Evolutionary conservation across 2,329 filamentous ascomycete species (phyloP).

Genomic region (Aspergillus brasiliensis): DNA sequence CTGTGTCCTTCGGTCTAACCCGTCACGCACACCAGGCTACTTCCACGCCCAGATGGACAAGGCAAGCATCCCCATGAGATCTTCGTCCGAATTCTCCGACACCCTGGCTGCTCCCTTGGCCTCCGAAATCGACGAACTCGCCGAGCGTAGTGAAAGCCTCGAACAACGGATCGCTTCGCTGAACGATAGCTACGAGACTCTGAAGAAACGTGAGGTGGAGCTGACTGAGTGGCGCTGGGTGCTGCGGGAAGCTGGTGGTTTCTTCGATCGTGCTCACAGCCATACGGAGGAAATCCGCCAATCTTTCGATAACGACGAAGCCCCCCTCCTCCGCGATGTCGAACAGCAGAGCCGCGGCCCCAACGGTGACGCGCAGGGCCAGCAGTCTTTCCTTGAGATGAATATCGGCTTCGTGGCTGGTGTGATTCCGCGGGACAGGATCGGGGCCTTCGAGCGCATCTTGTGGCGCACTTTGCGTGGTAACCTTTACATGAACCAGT

Average conservation of each 20-base stretch:
- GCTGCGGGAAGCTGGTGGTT: conserved; percentile 89
- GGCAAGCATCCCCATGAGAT: conserved; percentile 78
- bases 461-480: conserved; percentile 95
- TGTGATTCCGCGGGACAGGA: conserved; percentile 89
- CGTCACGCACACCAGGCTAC: conserved; percentile 64
- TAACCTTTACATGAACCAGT: conserved; percentile 99
- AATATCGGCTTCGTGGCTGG: conserved; percentile 98
- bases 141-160: conserved; percentile 86
- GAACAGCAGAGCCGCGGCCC: conserved; percentile 72
- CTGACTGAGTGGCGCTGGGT: conserved; percentile 99
- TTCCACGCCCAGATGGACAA: conserved; percentile 97
- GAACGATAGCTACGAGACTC: conserved; percentile 96
- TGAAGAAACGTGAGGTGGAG: conserved; percentile 97
- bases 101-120: conserved; percentile 85
- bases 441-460: conserved; percentile 94
- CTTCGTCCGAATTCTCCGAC: conserved; percentile 87
- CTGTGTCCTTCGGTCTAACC: conserved; percentile 9
- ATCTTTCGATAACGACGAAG: conserved; percentile 84
- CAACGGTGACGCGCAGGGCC: conserved; percentile 66
- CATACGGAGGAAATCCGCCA: conserved; percentile 96
- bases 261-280: conserved; percentile 94
- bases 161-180: conserved; percentile 89
- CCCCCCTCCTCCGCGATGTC: conserved; percentile 87
- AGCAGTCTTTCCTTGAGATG: conserved; percentile 92
- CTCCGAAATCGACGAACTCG: conserved; percentile 92